Evolutionary conservation across 2,329 filamentous ascomycete species (phyloP).

Genomic region (Stemphylium lycopersici): DNA sequence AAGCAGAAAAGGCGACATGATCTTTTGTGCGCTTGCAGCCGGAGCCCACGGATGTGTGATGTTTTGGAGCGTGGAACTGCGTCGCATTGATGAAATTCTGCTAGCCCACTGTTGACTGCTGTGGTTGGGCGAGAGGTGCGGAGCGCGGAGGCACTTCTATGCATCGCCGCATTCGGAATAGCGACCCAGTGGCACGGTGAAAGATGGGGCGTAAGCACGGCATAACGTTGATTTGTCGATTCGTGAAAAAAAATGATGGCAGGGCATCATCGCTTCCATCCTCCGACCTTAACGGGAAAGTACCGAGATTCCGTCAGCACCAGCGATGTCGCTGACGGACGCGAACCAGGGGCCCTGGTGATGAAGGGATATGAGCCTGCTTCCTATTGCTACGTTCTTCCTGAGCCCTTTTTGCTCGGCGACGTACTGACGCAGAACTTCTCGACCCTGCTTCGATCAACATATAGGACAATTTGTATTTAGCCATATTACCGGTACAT

Average conservation of each 20-base stretch:
- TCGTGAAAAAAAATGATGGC: not conserved
- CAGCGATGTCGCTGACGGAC: constrained; percentile 6
- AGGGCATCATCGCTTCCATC: not conserved
- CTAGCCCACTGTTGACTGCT: not conserved
- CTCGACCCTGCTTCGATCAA: constrained; percentile 10
- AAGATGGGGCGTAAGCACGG: constrained; percentile 10
- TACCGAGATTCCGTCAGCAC: not conserved
- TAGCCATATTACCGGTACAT: constrained; percentile 17
- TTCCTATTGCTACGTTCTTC: constrained; percentile 10
- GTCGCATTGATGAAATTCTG: constrained; percentile 4
- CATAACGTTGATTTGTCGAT: constrained; percentile 5
- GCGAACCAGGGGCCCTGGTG: not conserved
- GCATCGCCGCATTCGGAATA: not conserved
- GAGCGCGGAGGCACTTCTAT: constrained; percentile 2
- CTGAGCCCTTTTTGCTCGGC: not conserved
- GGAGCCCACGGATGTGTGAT: not conserved
- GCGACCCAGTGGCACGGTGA: not conserved
- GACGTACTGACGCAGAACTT: not conserved
- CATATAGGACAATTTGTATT: constrained; percentile 10
- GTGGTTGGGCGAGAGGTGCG: not conserved
- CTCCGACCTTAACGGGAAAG: not conserved
- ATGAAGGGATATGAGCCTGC: not conserved
- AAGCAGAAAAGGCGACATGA: not conserved
- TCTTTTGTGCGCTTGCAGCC: not conserved
- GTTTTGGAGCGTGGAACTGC: not conserved